These are phyloP conservation scores for Mucor mucedo DNA, from an alignment of 371 early-diverging fungal species.

Conservation along the genomic window DNA sequence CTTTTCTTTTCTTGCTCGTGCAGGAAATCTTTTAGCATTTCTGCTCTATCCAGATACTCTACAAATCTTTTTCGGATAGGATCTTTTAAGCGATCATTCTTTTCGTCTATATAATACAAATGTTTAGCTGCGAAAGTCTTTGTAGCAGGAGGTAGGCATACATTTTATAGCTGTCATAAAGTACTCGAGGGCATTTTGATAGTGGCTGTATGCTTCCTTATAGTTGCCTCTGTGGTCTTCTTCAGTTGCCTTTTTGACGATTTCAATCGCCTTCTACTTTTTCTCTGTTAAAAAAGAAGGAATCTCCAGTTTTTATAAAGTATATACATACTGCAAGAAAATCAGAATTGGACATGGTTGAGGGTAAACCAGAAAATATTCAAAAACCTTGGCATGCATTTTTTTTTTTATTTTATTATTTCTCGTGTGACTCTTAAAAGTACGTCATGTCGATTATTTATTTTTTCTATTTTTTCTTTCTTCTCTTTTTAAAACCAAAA, in stretches of 20 bases:
- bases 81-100: slow-evolving; percentile 87
- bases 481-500: not conserved
- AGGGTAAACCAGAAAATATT: not conserved
- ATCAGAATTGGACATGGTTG: slow-evolving; percentile 43
- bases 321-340: slow-evolving; percentile 38
- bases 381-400: not conserved
- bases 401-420: not conserved
- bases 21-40: slow-evolving; percentile 89
- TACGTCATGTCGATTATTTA: not conserved
- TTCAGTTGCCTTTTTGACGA: slow-evolving; percentile 92
- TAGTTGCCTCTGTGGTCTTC: slow-evolving; percentile 91
- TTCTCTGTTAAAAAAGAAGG: not conserved
- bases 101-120: slow-evolving; percentile 76
- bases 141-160: slow-evolving; percentile 33
- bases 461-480: not conserved
- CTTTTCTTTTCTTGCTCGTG: slow-evolving; percentile 70
- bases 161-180: slow-evolving; percentile 96
- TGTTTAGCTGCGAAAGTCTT: not conserved
- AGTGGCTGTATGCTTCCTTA: slow-evolving; percentile 89
- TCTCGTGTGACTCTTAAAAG: not conserved
- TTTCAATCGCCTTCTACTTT: slow-evolving; percentile 80
- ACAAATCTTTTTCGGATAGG: slow-evolving; percentile 88
- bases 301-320: not conserved
- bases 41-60: slow-evolving; percentile 94
- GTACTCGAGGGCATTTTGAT: slow-evolving; percentile 88